Base-by-base conservation (phyloP, 164 flowering plant genomes). In the Sedum album region DNA sequence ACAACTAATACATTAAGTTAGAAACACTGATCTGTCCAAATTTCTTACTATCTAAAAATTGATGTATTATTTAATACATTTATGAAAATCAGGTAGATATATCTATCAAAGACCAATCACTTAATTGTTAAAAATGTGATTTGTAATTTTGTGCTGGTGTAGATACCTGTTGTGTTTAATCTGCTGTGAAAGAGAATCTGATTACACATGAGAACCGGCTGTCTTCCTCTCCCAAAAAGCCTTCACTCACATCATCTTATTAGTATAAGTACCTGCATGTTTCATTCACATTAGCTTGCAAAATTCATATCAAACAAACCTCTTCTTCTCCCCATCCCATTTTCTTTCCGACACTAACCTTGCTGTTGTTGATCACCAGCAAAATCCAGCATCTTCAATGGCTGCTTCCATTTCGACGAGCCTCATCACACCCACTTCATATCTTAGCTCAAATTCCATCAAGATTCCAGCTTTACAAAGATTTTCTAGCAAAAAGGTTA, bases 401-500 rank as follows among this genome's bases (percentile, higher is more conserved):
- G 60, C 60, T 25, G 60, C n/a, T n/a, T n/a, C 60, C 31, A 26
- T 26, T 51, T 51, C 26, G 21, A 20, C 25, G 23, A 55, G 31
- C 15, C 31, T 55, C 30, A 55, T 55, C 60, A 25, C 30, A 55
- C 60, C 60, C n/a, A n/a, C n/a, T n/a, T n/a, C n/a, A n/a, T n/a
- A n/a, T 26, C 11, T 26, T 14, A 6, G 60, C 60, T 10, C 57
- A 21, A 51, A 51, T 51, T 51, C 57, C 25, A 26, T 55, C 11
- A 55, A 55, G 14, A 25, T 31, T 55, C 31, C 60, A 55, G 30
- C 60, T 25, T 53, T 23, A 30, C 60, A 28, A 25, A 53, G 60
- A 55, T 55, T 55, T 31, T 55, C 60, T 26, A 55, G 25, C 13
- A 55, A 55, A 55, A 55, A 55, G 60, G 60, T 55, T 31, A 55